Evolutionary conservation across 2,329 filamentous ascomycete species (phyloP).

Genomic region (Blastomyces gilchristii): DNA sequence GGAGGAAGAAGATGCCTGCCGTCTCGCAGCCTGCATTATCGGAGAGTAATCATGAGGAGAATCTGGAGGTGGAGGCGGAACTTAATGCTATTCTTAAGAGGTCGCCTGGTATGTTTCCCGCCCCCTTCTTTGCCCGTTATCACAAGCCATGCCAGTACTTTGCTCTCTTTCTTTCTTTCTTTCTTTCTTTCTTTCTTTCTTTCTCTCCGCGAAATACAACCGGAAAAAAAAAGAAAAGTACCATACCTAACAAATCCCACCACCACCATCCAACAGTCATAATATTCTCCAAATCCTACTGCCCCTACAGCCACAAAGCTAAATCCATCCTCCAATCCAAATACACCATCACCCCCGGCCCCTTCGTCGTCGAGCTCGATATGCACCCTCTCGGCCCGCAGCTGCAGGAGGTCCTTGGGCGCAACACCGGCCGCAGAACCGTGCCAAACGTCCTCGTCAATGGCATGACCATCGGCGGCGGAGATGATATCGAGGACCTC

Average conservation of each 20-base stretch:
- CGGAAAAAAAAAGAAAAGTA: too few species aligned
- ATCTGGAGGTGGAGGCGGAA: slow-evolving; percentile 51
- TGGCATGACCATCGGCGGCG: slow-evolving; percentile 78
- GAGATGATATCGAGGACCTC: slow-evolving; percentile 71
- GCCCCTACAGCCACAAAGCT: slow-evolving; percentile 72
- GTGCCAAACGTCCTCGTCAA: slow-evolving; percentile 89
- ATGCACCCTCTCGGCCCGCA: slow-evolving; percentile 60
- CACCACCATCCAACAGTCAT: slow-evolving; percentile 50
- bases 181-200: background rate
- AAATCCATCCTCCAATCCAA: slow-evolving; percentile 75
- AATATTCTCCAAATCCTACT: slow-evolving; percentile 93
- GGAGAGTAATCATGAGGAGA: slow-evolving; percentile 20
- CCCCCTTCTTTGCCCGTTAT: background rate
- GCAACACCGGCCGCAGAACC: slow-evolving; percentile 68
- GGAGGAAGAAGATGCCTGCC: slow-evolving; percentile 40
- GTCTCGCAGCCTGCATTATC: slow-evolving; percentile 22
- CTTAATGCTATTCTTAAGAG: slow-evolving; percentile 72
- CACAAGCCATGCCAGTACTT: background rate
- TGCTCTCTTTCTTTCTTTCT: slow-evolving; percentile 3
- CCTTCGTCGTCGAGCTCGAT: slow-evolving; percentile 86
- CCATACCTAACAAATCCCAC: too few species aligned
- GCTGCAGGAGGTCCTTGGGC: slow-evolving; percentile 61
- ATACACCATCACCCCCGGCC: slow-evolving; percentile 71
- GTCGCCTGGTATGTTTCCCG: slow-evolving; percentile 57
- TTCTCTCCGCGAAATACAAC: too few species aligned